Percentiles rank a stretch among this genome's conserved stretches.
Conservation (phyloP, 805 yeast species). For the Naumovozyma castellii region DNA sequence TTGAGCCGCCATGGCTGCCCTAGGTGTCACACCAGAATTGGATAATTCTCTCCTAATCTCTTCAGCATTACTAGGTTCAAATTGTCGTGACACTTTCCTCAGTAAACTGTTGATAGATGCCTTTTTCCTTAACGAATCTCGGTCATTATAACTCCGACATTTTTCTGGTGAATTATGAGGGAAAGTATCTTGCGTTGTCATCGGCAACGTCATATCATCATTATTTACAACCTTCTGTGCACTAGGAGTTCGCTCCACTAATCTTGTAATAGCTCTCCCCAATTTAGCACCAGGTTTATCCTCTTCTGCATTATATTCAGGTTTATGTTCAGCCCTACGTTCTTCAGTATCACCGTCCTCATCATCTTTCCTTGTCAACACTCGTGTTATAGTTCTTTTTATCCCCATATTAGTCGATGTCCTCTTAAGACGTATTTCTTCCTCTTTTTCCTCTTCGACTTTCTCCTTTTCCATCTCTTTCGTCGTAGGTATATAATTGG, state of each 20-base stretch:
- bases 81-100: conserved; percentile 13
- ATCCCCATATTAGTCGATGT: neutral
- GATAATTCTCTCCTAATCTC: conserved; percentile 29
- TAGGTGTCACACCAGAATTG: conserved; percentile 33
- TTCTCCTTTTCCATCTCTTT: conserved; percentile 1
- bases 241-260: conserved; percentile 8
- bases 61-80: conserved; percentile 15
- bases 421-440: neutral
- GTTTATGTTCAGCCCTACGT: conserved; percentile 4
- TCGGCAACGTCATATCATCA: conserved; percentile 8
- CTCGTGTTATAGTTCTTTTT: neutral
- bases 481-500: conserved; percentile 11
- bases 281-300: conserved; percentile 30
- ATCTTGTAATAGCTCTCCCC: conserved; percentile 25
- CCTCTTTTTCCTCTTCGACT: neutral
- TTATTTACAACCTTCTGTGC: conserved; percentile 4
- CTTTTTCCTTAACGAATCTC: neutral
- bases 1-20: conserved; percentile 37
- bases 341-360: neutral
- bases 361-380: neutral
- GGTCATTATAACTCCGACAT: neutral
- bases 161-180: conserved; percentile 10
- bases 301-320: conserved; percentile 27
- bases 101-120: conserved; percentile 5
- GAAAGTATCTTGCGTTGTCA: conserved; percentile 22